These are phyloP conservation scores for Mortierella antarctica DNA, from an alignment of 192 early-diverging fungal genomes.

Conservation along the genomic window DNA sequence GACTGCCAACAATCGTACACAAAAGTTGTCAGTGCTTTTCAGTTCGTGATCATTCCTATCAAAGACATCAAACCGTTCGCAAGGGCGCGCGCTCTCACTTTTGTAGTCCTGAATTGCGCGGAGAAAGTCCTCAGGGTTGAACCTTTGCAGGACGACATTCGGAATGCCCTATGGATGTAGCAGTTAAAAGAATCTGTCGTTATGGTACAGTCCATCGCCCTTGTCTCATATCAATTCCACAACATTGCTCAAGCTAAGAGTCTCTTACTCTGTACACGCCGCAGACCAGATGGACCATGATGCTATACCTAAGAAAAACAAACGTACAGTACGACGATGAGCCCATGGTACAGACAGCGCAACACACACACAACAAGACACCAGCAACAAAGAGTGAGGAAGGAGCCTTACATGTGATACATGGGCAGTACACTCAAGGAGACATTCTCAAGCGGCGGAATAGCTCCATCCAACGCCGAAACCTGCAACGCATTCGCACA, in stretches of 20 bases:
- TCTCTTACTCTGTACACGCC: slow-evolving; percentile 5
- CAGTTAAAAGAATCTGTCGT: not conserved
- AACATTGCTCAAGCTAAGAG: too few relatives aligned
- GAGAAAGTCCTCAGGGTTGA: slow-evolving; percentile 64
- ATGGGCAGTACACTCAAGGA: slow-evolving; percentile 14
- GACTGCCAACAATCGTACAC: not conserved
- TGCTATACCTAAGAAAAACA: not conserved
- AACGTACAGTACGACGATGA: too few relatives aligned
- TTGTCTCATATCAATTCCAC: too few relatives aligned
- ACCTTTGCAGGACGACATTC: slow-evolving; percentile 68
- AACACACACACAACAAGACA: too few relatives aligned
- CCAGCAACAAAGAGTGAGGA: too few relatives aligned
- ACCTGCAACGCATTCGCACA: slow-evolving; percentile 78
- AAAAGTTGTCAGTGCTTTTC: not conserved
- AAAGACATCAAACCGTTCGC: not conserved
- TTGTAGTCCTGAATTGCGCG: slow-evolving; percentile 60
- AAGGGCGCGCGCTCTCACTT: slow-evolving; percentile 1
- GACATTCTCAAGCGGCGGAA: slow-evolving; percentile 10
- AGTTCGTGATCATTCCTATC: too few relatives aligned
- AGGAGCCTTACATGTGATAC: slow-evolving; percentile 12
- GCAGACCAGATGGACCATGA: slow-evolving; percentile 1
- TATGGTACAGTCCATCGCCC: not conserved
- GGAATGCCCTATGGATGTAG: slow-evolving; percentile 40
- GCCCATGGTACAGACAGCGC: too few relatives aligned
- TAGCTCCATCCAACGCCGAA: slow-evolving; percentile 51